Percentiles rank a stretch among this genome's conserved stretches.
These are phyloP conservation scores for Arachis stenosperma DNA, from an alignment of 306 rosid genomes.

Conservation along the genomic window DNA sequence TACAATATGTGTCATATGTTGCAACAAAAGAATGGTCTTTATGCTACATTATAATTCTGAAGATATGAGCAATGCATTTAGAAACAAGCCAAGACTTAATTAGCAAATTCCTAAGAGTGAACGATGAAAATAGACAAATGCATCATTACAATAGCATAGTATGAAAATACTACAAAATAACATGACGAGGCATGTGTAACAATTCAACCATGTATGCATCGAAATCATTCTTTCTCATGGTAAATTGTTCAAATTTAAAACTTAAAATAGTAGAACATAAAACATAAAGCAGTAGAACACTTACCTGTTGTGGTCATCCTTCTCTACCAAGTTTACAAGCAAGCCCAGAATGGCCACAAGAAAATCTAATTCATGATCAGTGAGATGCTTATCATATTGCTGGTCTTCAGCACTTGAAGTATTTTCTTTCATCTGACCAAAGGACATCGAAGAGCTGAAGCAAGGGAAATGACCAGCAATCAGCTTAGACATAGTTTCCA, in stretches of 20 bases:
- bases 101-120: constrained; percentile 1
- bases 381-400: constrained; percentile 62
- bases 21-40: neutral
- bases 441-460: constrained; percentile 62
- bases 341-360: constrained; percentile 97
- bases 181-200: neutral
- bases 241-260: constrained; percentile 11
- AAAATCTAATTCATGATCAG: constrained; percentile 89
- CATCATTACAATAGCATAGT: neutral
- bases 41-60: constrained; percentile 5
- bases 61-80: constrained; percentile 1
- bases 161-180: constrained; percentile 7
- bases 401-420: constrained; percentile 43
- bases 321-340: constrained; percentile 95
- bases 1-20: neutral
- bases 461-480: constrained; percentile 92
- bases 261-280: neutral
- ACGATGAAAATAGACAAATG: neutral
- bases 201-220: neutral
- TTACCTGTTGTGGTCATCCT: constrained; percentile 89
- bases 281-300: neutral
- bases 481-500: constrained; percentile 85
- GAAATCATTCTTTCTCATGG: neutral
- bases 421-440: constrained; percentile 48
- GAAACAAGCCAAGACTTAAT: constrained; percentile 12